Conservation (phyloP, 371 early-diverging fungal genomes). For the Catenaria anguillulae region DNA sequence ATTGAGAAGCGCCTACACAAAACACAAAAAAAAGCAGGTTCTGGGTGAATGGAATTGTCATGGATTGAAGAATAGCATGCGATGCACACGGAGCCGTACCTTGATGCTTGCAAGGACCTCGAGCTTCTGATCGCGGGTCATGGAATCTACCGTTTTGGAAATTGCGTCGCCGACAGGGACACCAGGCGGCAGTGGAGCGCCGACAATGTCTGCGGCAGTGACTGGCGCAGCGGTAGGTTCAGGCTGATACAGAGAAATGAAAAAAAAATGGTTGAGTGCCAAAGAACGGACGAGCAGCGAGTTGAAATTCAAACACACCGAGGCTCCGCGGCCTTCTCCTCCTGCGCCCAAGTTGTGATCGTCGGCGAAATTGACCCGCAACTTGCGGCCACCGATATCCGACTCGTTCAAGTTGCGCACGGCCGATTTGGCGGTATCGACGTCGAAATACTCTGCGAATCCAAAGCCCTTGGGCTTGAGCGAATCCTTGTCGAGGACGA, state of each 20-base stretch:
- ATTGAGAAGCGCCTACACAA: constrained; percentile 27
- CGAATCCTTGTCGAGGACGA: constrained; percentile 45
- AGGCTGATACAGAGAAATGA: no score
- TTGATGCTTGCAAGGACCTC: constrained; percentile 64
- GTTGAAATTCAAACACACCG: no score
- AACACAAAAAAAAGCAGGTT: no score
- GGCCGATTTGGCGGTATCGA: constrained; percentile 42
- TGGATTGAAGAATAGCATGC: no score
- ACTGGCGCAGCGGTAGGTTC: no score
- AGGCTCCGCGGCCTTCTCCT: no score
- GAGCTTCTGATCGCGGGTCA: constrained; percentile 51
- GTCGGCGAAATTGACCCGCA: constrained; percentile 75
- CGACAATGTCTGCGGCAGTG: constrained; percentile 31
- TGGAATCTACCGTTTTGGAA: constrained; percentile 28
- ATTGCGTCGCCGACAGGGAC: background rate
- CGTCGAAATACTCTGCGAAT: constrained; percentile 39
- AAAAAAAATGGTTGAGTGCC: no score
- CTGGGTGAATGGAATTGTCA: no score
- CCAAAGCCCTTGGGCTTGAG: constrained; percentile 45
- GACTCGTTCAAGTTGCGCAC: constrained; percentile 57
- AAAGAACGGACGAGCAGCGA: no score
- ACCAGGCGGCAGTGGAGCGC: background rate
- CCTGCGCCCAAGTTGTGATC: no score
- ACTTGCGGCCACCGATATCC: constrained; percentile 61
- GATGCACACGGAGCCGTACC: constrained; percentile 28